Conservation (phyloP, 1,139 yeast species). For the Sugiyamaella grinbergsii region DNA sequence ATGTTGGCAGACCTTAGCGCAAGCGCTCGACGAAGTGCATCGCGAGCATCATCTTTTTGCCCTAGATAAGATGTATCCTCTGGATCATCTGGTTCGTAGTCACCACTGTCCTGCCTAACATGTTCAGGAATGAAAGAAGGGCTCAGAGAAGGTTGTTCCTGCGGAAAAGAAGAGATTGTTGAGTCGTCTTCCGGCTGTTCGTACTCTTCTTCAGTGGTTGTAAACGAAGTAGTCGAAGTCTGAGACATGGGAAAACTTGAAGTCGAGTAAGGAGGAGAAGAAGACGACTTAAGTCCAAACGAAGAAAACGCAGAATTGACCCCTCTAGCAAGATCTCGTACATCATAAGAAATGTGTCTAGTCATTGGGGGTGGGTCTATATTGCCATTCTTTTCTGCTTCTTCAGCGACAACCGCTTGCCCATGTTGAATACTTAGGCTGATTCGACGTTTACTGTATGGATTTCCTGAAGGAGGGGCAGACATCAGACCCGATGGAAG, state of each 20-base stretch:
- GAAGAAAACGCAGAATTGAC: constrained; percentile 16
- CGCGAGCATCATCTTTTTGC: constrained; percentile 17
- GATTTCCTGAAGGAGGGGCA: constrained; percentile 18
- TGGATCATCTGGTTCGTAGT: constrained; percentile 10
- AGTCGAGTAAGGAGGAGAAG: constrained; percentile 4
- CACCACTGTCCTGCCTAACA: not conserved
- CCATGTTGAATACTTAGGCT: constrained; percentile 17
- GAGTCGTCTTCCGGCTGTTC: not conserved
- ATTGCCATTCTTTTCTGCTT: not conserved
- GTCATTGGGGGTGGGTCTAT: constrained; percentile 11
- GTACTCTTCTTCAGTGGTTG: constrained; percentile 4
- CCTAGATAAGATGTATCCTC: constrained; percentile 13
- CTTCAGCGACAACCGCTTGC: constrained; percentile 12
- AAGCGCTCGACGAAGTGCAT: constrained; percentile 16
- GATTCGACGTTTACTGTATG: constrained; percentile 16
- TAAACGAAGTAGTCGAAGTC: constrained; percentile 8
- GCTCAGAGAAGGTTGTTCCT: constrained; percentile 8
- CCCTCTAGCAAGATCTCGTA: constrained; percentile 15
- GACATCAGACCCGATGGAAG: constrained; percentile 17
- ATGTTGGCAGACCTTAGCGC: constrained; percentile 14
- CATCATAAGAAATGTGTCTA: constrained; percentile 17
- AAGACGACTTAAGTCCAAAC: not conserved
- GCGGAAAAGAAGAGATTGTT: not conserved
- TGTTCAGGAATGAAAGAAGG: constrained; percentile 5
- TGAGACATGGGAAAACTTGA: constrained; percentile 12